Base-by-base conservation (phyloP, 2,329 filamentous ascomycete genomes). In the Xylariaceae sp. region DNA sequence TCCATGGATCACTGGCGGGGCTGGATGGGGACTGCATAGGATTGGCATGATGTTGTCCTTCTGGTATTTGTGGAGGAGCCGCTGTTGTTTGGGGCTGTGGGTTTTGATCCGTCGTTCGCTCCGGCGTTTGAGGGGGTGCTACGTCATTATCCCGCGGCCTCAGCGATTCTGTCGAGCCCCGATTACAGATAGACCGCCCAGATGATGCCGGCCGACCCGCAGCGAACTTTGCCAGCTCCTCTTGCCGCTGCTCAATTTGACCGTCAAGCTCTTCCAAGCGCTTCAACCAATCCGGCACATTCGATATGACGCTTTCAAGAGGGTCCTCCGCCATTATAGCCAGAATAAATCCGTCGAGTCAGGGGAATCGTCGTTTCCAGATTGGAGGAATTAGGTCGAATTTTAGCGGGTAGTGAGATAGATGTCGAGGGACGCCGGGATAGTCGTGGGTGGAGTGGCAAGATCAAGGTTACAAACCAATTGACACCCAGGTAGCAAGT, bases 181-280 rank as follows among this genome's bases (percentile, higher is more conserved):
- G 74, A 59, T 79, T 79, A 53, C 76, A 72, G 12, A 80, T 62
- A 2, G 77, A 79, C 54, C 69, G 73, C 40, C 70, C 67, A 4
- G 71, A 64, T n/a, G 66, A 62, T 12, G 59, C 60, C 2, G 67
- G 65, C 31, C 69, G 70, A 29, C 59, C 65, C 31, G 64, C 65
- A 30, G 68, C 71, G 53, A 80, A 67, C 54, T 74, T 73, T 37
- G 81, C 83, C 53, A 86, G 73, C 64, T 85, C 81, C 49, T 73
- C 70, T 71, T 86, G 83, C 55, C 83, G 81, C 64, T 79, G 73
- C 55, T 81, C 77, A 55, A 86, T 83, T 67, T 86, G 78, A 56
- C 74, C 73, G 64, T 76, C 83, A 54, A 86, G 75, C 50, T 84
- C 78, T 58, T 84, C 79, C 44, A 86, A 75, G 27, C 80, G 76